These are phyloP conservation scores for Ceratocystis colombiana DNA, from an alignment of 2,329 filamentous ascomycete species.

Conservation along the genomic window DNA sequence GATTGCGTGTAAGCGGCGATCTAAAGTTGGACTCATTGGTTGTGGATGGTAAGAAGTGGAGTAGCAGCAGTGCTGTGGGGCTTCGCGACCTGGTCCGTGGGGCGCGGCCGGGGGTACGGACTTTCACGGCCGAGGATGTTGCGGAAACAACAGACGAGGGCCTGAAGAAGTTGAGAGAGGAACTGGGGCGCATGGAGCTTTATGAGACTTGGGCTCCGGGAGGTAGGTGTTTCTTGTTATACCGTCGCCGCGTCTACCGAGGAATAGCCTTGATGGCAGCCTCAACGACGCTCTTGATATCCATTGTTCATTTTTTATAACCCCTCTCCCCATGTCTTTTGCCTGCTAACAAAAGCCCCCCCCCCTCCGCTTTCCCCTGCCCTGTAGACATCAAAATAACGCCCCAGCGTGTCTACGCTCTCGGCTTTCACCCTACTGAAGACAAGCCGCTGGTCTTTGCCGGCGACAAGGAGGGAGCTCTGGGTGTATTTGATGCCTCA, in stretches of 20 bases:
- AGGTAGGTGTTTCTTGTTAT: slow-evolving; percentile 40
- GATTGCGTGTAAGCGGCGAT: slow-evolving; percentile 42
- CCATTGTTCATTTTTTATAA: background rate
- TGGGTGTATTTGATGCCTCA: slow-evolving; percentile 84
- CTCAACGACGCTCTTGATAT: background rate
- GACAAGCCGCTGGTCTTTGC: slow-evolving; percentile 86
- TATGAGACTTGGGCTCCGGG: slow-evolving; percentile 79
- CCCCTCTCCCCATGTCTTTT: background rate
- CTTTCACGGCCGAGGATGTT: slow-evolving; percentile 76
- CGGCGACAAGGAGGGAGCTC: slow-evolving; percentile 82
- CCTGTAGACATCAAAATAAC: slow-evolving; percentile 74
- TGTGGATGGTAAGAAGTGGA: slow-evolving; percentile 69
- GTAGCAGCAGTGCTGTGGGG: slow-evolving; percentile 53
- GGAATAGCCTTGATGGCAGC: background rate
- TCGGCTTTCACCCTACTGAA: slow-evolving; percentile 77
- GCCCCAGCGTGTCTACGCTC: slow-evolving; percentile 73
- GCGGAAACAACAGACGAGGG: slow-evolving; percentile 68
- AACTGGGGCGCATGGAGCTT: slow-evolving; percentile 65
- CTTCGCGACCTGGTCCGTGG: slow-evolving; percentile 50
- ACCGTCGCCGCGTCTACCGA: background rate
- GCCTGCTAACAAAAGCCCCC: background rate
- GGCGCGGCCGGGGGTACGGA: slow-evolving; percentile 70
- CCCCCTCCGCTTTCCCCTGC: background rate
- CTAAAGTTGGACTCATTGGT: slow-evolving; percentile 67
- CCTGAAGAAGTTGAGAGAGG: slow-evolving; percentile 60